Evolutionary conservation across 306 rosid genomes (phyloP), one percentile per base, ranked within the genome.

Genomic region (Cyclanthera cordifolia): DNA sequence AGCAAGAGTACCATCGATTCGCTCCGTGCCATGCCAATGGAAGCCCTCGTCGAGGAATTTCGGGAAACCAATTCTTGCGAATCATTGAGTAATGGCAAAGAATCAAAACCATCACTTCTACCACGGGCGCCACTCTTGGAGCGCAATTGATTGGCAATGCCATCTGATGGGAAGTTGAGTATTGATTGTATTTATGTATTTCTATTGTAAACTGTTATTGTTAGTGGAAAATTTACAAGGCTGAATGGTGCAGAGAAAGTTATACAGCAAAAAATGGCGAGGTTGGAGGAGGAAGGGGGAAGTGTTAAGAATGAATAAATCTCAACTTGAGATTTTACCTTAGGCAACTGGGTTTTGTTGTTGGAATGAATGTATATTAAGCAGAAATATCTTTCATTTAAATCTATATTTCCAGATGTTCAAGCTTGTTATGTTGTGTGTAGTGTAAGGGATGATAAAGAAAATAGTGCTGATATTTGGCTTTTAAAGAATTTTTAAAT

Each of bases 41-140:
- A 94, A 57, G 16, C 80, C 14, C 97, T 94, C 54, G 78, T 88
- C 0, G 99, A 90, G 73, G 99, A 90, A 55, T 94, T 88, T 70
- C 64, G 95, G 73, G 99, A 94, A 82, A 94, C 82, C 54, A 75
- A 88, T 72, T 81, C 96, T 2, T 74, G 70, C 20, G 97, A 90
- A 23, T 76, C 83, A 27, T 77, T 65, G 24, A 45, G 43, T 32
- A 90, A 90, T 8, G 80, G 67, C 65, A 90, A 86, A 71, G 97
- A 90, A 81, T 74, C 77, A 80, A 90, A 88, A 73, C 95, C 96
- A 6, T 90, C 96, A 0, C 89, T 86, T 60, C 83, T 94, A 81
- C 96, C 97, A 59, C 97, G 99, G 57, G 88, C 95, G 27, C 97
- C 99, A 0, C 96, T 94, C 4, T 79, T 64, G 49, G 91, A 77